Base-by-base conservation (phyloP, 768 basidiomycete genomes). In the Trametes gibbosa region DNA sequence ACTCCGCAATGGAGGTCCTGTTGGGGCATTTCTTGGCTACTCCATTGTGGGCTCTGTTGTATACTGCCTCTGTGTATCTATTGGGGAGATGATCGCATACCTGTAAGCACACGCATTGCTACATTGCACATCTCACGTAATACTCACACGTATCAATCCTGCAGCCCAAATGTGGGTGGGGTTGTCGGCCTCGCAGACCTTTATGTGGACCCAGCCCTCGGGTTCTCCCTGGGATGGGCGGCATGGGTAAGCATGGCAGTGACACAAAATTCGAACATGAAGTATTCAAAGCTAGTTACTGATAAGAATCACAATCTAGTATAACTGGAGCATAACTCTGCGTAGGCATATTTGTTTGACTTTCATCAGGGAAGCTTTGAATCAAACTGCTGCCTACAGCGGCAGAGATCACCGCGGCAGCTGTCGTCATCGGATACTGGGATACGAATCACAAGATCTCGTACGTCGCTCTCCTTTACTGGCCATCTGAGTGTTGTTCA, bases 381-480 rank as follows among this genome's bases (percentile, higher is more conserved):
- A 50, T 19, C 29, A 10, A 5, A 17, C 17, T 16, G 1, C n/a
- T 76, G 80, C 40, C 6, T 34, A 23, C 12, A 70, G 69, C 82
- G 7, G 77, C 80, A 21, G 84, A 84, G 67, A 76, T 85, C 19
- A 76, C 76, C 34, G 83, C 83, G 2, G 81, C 81, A 1, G 75
- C 81, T 0, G 72, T 82, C 10, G 68, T 85, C 32, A 73, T 85
- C 48, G 69, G 71, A 27, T 82, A 74, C 65, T 83, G 81, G 80
- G 69, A 74, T 34, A 54, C 52, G 4, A 55, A 62, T 1, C 48
- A 58, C 24, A 62, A 5, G n/a, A 53, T 58, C 19, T 53, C 40
- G 52, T 66, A 21, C 3, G 58, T 54, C 16, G 9, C n/a, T n/a
- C 2, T 12, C 32, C 7, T 5, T 25, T 45, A 13, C 1, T 24